Evolutionary conservation across 768 basidiomycete genomes (phyloP).

Genomic region (Amanita pseudoporphyria): DNA sequence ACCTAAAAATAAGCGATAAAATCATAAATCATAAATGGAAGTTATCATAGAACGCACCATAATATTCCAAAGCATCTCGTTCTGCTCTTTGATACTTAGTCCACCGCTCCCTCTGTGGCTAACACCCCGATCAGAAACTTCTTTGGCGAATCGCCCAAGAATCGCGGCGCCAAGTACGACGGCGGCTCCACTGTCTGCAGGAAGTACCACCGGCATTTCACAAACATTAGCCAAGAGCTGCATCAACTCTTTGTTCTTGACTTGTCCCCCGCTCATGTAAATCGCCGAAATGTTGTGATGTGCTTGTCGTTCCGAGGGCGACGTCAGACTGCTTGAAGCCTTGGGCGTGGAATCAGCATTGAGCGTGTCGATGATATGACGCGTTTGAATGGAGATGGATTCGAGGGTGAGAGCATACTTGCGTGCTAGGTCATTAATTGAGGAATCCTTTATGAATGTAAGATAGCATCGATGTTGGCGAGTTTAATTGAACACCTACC

Average conservation of each 20-base stretch:
- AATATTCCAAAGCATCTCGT: constrained; percentile 75
- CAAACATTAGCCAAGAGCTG: constrained; percentile 83
- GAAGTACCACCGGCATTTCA: constrained; percentile 73
- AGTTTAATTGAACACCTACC: constrained; percentile 24
- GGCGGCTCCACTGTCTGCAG: constrained; percentile 63
- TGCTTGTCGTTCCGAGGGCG: constrained; percentile 13
- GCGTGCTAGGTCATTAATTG: constrained; percentile 72
- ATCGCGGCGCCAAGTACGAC: constrained; percentile 93
- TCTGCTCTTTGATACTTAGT: constrained; percentile 35
- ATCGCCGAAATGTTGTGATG: constrained; percentile 79
- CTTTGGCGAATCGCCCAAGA: constrained; percentile 82
- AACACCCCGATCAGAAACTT: constrained; percentile 12
- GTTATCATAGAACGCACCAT: constrained; percentile 51
- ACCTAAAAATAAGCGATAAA: constrained; percentile 38
- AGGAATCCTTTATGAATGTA: constrained; percentile 40
- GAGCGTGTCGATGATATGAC: constrained; percentile 88
- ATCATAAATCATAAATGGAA: neutral
- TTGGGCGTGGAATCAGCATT: constrained; percentile 32
- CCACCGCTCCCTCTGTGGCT: constrained; percentile 12
- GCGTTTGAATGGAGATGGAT: constrained; percentile 88
- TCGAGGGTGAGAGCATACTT: constrained; percentile 90
- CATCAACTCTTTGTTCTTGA: constrained; percentile 85
- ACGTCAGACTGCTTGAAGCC: neutral
- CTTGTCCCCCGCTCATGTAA: constrained; percentile 92
- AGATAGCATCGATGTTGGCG: neutral